A percentile compares a stretch with the other conserved stretches of the same genome.
These are phyloP conservation scores for Beta macrorhiza DNA, from an alignment of 179 eudicot species.

Conservation along the genomic window DNA sequence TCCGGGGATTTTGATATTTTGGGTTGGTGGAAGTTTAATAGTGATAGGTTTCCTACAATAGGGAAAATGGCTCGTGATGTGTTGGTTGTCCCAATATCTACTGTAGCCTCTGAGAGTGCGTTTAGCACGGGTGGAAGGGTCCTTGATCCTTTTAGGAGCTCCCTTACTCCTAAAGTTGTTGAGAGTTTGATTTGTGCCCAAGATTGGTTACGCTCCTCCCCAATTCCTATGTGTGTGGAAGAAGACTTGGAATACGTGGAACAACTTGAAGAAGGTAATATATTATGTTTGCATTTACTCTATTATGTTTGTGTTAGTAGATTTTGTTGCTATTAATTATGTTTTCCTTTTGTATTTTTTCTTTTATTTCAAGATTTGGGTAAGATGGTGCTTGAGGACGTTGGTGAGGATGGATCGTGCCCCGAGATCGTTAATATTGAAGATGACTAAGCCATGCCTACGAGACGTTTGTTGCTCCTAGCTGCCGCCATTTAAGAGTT, in stretches of 20 bases:
- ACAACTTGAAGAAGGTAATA: not conserved
- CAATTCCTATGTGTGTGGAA: not conserved
- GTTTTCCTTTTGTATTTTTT: too few species aligned
- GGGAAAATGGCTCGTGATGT: constrained; percentile 13
- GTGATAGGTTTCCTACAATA: not conserved
- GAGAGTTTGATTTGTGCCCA: not conserved
- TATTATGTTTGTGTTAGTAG: too few species aligned
- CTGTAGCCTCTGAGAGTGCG: constrained; percentile 6
- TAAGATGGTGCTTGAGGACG: too few species aligned
- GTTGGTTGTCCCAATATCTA: constrained; percentile 7
- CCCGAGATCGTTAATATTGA: too few species aligned
- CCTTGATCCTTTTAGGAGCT: constrained; percentile 5
- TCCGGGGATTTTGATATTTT: not conserved
- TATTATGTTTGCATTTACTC: too few species aligned
- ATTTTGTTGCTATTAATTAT: too few species aligned
- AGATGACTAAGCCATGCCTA: too few species aligned
- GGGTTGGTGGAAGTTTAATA: not conserved
- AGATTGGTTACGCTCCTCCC: not conserved
- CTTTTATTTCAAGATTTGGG: too few species aligned
- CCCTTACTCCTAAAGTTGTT: not conserved
- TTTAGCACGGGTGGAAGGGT: constrained; percentile 17
- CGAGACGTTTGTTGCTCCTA: too few species aligned
- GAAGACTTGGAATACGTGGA: not conserved
- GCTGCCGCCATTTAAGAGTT: too few species aligned
- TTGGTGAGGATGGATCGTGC: too few species aligned